phyloP scores from a whole-genome alignment of 2,329 filamentous ascomycete genomes.

The Exophiala sideris region DNA sequence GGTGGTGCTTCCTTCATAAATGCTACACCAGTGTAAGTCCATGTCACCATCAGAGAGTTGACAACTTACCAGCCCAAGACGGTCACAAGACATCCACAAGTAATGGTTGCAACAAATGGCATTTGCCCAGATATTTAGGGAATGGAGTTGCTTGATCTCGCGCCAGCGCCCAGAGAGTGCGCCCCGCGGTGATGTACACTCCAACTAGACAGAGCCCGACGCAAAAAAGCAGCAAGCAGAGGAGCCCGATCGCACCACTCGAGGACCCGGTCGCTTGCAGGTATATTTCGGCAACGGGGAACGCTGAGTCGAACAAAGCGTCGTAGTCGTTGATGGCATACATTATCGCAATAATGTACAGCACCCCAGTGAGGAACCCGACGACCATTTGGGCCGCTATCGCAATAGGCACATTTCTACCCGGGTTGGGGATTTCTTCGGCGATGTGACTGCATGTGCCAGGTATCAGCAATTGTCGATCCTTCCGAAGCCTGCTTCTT shows the following conservation, averaged over 20 bases:
- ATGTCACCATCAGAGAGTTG: slow-evolving; percentile 40
- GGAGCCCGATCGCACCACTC: slow-evolving; percentile 51
- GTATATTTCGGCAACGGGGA: slow-evolving; percentile 67
- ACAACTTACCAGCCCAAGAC: slow-evolving; percentile 44
- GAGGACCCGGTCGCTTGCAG: slow-evolving; percentile 54
- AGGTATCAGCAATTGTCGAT: background rate
- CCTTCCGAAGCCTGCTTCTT: background rate
- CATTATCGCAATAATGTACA: slow-evolving; percentile 55
- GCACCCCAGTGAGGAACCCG: slow-evolving; percentile 47
- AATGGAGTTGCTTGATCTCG: slow-evolving; percentile 58
- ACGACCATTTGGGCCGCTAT: slow-evolving; percentile 48
- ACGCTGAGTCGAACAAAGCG: slow-evolving; percentile 44
- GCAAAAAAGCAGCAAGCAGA: slow-evolving; percentile 54
- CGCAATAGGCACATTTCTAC: slow-evolving; percentile 52
- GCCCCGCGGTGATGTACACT: slow-evolving; percentile 59
- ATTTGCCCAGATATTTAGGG: slow-evolving; percentile 44
- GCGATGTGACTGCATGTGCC: slow-evolving; percentile 56
- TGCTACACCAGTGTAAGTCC: slow-evolving; percentile 44
- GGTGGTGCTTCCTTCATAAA: slow-evolving; percentile 38
- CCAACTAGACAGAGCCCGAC: slow-evolving; percentile 53
- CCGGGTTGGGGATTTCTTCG: slow-evolving; percentile 65
- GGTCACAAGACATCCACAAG: slow-evolving; percentile 50
- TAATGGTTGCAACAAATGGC: slow-evolving; percentile 56
- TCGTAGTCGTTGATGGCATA: slow-evolving; percentile 49
- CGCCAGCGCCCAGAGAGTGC: slow-evolving; percentile 61